Base-by-base conservation (phyloP, 345 rosid species). In the Physaria fendleri region DNA sequence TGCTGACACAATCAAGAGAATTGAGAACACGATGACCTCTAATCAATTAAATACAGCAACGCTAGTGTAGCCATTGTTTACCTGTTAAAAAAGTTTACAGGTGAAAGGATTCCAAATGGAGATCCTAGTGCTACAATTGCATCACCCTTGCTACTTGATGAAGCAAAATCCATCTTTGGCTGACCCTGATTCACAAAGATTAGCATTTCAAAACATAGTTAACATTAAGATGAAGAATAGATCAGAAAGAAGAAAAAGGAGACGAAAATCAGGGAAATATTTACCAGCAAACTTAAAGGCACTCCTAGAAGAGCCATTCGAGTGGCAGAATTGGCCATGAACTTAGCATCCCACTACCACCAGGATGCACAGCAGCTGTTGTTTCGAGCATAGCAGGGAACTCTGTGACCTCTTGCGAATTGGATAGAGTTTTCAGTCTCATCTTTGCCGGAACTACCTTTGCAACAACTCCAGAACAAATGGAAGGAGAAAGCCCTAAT, bases 341-440 rank as follows among this genome's bases (percentile, higher is more conserved):
- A 58, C 62, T 46, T 73, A 46, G 96, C 92, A 61, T 95, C 95
- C 99, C 97, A 73, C 97, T 93, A 17, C 94, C 88, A 71, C 97
- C 97, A 6, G 95, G 92, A 69, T 93, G 90, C 62, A 93, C 91
- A 56, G 97, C 81, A 75, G 99, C 95, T 2, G 97, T 93, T 42
- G 96, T 93, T 73, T 93, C 99, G 1, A 93, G 85, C 99, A 89
- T 93, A 22, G 79, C 92, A 2, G 97, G 92, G 64, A 76, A 53
- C n/a, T 54, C 59, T 45, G 69, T 68, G 28, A 61, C 60, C 24
- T 56, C 62, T 42, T 53, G 76, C 1, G 42, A 45, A 63, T 49
- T 16, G 28, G 81, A 74, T 66, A 62, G 72, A 50, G 60, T 27
- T 44, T 58, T 42, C 33, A 53, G 17, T 2, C 78, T 75, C 58